A percentile compares a stretch with the other conserved stretches of the same genome.
These are phyloP conservation scores for Pisolithus orientalis DNA, from an alignment of 768 basidiomycete species.

Conservation along the genomic window DNA sequence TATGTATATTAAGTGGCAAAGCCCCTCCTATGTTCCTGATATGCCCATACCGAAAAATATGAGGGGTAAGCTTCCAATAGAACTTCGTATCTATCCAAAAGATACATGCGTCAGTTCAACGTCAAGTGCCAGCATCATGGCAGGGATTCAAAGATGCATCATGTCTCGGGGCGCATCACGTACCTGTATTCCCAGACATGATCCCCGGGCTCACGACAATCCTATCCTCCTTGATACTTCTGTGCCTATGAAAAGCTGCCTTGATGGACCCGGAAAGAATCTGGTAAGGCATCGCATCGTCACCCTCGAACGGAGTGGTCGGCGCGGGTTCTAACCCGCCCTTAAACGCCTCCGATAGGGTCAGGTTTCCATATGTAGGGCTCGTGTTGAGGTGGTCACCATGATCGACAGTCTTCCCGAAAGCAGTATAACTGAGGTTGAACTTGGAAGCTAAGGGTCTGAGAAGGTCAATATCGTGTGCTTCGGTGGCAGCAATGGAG, in stretches of 20 bases:
- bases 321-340: conserved; percentile 60
- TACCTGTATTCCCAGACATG: conserved; percentile 51
- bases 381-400: conserved; percentile 4
- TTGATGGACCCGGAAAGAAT: conserved; percentile 62
- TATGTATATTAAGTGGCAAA: conserved; percentile 41
- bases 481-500: conserved; percentile 38
- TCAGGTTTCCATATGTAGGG: conserved; percentile 40
- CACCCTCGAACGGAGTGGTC: conserved; percentile 38
- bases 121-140: no score
- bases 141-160: no score
- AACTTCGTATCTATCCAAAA: conserved; percentile 33
- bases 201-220: conserved; percentile 47
- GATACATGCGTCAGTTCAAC: no score
- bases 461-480: conserved; percentile 39
- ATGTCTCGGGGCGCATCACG: not conserved
- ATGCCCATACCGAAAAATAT: conserved; percentile 65
- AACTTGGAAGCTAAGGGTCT: conserved; percentile 41
- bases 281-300: conserved; percentile 32
- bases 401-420: conserved; percentile 38
- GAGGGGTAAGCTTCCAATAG: conserved; percentile 42
- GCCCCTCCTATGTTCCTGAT: conserved; percentile 26
- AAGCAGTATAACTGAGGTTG: conserved; percentile 55
- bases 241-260: conserved; percentile 49
- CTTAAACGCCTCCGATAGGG: conserved; percentile 43
- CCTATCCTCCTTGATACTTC: conserved; percentile 28